These are phyloP conservation scores for Pythium aphanidermatum DNA, from an alignment of 352 stramenopile genomes.

Conservation along the genomic window DNA sequence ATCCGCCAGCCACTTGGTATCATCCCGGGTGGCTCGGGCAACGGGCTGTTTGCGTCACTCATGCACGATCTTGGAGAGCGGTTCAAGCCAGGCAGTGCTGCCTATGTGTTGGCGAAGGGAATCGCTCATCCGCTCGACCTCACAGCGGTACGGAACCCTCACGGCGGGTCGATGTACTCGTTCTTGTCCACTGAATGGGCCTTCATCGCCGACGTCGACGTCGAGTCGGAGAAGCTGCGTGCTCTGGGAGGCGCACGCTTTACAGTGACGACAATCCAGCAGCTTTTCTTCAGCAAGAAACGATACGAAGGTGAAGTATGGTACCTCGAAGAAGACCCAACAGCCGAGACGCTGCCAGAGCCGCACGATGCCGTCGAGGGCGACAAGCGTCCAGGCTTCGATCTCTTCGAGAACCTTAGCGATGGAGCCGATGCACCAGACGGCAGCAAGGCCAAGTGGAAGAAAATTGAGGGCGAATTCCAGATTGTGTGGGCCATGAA, in stretches of 20 bases:
- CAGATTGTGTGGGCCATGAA: conserved; percentile 34
- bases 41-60: conserved; percentile 63
- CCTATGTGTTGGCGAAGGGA: conserved; percentile 66
- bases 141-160: conserved; percentile 42
- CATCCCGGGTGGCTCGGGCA: conserved; percentile 49
- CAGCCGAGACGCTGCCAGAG: background rate
- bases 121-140: conserved; percentile 59
- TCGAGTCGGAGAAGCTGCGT: conserved; percentile 68
- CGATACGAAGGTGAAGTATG: conserved; percentile 54
- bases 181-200: conserved; percentile 83
- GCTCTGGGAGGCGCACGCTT: conserved; percentile 60
- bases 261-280: conserved; percentile 47
- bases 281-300: conserved; percentile 43
- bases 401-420: conserved; percentile 43
- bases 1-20: conserved; percentile 48
- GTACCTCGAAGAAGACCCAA: conserved; percentile 49
- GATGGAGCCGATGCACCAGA: conserved; percentile 7
- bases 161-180: conserved; percentile 56
- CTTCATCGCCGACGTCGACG: conserved; percentile 77
- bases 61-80: conserved; percentile 24
- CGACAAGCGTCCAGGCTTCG: conserved; percentile 28
- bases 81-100: conserved; percentile 44
- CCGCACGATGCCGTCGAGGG: conserved; percentile 1
- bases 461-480: conserved; percentile 22
- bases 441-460: conserved; percentile 13